phyloP scores from a whole-genome alignment of 768 basidiomycete genomes.

The Tricholoma hemisulphureum region DNA sequence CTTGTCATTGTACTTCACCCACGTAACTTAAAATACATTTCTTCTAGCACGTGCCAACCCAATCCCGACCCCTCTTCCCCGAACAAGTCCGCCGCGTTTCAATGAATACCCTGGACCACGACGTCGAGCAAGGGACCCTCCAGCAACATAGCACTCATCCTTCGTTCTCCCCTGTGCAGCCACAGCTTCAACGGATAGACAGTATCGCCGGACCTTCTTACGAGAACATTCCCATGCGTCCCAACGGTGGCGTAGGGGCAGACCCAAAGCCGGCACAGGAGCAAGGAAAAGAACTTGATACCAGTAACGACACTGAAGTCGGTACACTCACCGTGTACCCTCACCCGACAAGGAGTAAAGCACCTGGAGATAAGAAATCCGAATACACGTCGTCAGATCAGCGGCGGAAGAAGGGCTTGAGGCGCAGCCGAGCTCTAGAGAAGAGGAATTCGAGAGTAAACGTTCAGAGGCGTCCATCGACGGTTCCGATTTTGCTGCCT shows the following conservation, averaged over 20 bases:
- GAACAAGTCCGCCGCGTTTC: conserved; percentile 1
- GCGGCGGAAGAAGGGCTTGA: background rate
- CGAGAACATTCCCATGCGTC: conserved; percentile 31
- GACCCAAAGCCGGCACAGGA: background rate
- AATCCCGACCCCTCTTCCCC: conserved; percentile 26
- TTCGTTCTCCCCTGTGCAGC: background rate
- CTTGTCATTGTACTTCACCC: no score
- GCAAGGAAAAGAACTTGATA: background rate
- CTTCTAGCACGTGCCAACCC: conserved; percentile 26
- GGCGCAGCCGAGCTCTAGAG: background rate
- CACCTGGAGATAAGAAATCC: background rate
- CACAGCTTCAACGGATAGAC: conserved; percentile 19
- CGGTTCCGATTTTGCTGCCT: conserved; percentile 49
- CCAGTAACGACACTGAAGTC: conserved; percentile 2
- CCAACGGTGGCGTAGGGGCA: background rate
- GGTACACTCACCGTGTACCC: conserved; percentile 15
- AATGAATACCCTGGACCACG: conserved; percentile 1
- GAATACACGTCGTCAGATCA: background rate
- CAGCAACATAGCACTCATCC: background rate
- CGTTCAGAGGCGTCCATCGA: conserved; percentile 35
- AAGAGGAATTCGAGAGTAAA: conserved; percentile 12
- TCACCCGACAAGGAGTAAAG: background rate
- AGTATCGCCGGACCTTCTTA: conserved; percentile 44
- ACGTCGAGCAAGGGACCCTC: background rate
- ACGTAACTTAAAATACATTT: no score